phyloP scores from a whole-genome alignment of 495 filamentous ascomycete genomes.

The Penicillium daleae region DNA sequence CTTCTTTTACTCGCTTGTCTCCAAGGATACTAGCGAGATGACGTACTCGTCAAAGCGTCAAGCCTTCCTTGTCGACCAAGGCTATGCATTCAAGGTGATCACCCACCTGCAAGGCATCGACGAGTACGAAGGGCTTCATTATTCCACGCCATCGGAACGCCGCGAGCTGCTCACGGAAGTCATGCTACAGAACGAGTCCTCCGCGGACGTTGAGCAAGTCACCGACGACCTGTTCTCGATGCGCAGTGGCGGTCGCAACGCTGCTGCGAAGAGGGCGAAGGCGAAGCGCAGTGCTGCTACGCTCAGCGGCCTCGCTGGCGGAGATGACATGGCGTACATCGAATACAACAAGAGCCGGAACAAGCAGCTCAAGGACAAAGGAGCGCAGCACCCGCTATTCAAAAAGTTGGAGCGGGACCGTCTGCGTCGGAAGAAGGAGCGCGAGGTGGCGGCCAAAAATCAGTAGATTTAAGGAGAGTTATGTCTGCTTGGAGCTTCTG shows the following conservation, averaged over 20 bases:
- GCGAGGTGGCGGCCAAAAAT: conserved; percentile 27
- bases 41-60: conserved; percentile 96
- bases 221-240: conserved; percentile 83
- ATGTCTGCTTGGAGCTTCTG: no score
- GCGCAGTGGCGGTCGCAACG: conserved; percentile 44
- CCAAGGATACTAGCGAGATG: conserved; percentile 98
- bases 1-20: conserved; percentile 97
- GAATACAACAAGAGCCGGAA: conserved; percentile 79
- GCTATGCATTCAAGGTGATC: conserved; percentile 99
- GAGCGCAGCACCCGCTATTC: conserved; percentile 66
- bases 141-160: conserved; percentile 77
- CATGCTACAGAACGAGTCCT: conserved; percentile 86
- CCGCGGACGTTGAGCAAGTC: conserved; percentile 74
- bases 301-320: conserved; percentile 82
- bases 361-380: conserved; percentile 80
- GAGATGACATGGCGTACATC: conserved; percentile 95
- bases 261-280: conserved; percentile 47
- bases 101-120: conserved; percentile 94
- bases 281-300: conserved; percentile 82
- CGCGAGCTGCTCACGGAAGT: conserved; percentile 89
- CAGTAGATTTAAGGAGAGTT: background rate
- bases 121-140: conserved; percentile 77
- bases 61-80: conserved; percentile 97
- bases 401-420: conserved; percentile 81
- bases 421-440: conserved; percentile 61